Evolutionary conservation across 306 rosid species (phyloP).

Genomic region (Spatholobus suberectus): DNA sequence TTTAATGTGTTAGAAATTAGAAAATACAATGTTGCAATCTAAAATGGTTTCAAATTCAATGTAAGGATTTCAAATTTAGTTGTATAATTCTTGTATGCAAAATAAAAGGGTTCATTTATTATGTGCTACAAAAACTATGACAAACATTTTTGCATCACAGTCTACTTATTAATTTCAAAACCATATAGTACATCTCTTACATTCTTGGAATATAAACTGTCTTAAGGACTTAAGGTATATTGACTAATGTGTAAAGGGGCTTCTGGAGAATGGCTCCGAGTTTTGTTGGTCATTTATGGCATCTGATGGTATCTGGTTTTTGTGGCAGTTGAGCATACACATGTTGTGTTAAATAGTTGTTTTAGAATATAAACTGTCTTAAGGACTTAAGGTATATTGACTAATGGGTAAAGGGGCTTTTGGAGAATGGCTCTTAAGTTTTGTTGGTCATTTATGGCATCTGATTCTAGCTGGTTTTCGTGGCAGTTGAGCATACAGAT

Average conservation of each 20-base stretch:
- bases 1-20: neutral
- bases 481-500: conserved; percentile 19
- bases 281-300: conserved; percentile 39
- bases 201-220: neutral
- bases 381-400: conserved; percentile 12
- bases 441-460: conserved; percentile 38
- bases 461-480: conserved; percentile 23
- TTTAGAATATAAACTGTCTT: neutral
- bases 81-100: neutral
- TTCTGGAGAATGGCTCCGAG: neutral
- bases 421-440: conserved; percentile 12
- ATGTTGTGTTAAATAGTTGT: conserved; percentile 18
- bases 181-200: neutral
- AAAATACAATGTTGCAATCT: conserved; percentile 6
- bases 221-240: conserved; percentile 10
- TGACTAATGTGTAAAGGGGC: conserved; percentile 9
- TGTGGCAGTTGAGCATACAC: conserved; percentile 22
- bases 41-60: conserved; percentile 3
- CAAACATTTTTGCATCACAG: neutral
- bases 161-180: conserved; percentile 13
- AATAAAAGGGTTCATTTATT: neutral
- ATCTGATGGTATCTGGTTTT: conserved; percentile 21
- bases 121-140: neutral
- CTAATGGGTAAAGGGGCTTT: conserved; percentile 5
- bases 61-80: neutral